Evolutionary conservation across 352 stramenopile genomes (phyloP).

Genomic region (Globisporangium sylvaticum): DNA sequence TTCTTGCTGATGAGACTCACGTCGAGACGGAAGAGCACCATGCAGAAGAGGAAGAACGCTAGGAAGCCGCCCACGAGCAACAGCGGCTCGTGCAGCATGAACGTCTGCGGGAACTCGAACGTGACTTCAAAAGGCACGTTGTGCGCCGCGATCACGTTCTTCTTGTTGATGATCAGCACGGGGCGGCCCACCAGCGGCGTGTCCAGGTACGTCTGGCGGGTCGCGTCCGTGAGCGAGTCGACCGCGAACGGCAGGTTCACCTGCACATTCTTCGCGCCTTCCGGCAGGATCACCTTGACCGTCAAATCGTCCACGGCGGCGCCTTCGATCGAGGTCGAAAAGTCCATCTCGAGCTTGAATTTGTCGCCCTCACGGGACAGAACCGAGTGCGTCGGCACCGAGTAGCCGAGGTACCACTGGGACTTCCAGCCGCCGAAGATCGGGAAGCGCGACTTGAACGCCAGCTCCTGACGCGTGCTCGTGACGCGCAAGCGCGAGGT

Average conservation of each 20-base stretch:
- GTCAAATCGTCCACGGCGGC: constrained; percentile 82
- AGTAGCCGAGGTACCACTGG: constrained; percentile 88
- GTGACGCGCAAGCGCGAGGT: constrained; percentile 67
- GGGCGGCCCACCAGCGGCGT: constrained; percentile 71
- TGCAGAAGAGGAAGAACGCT: constrained; percentile 82
- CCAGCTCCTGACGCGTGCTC: constrained; percentile 54
- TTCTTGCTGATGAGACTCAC: constrained; percentile 52
- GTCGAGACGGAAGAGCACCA: constrained; percentile 81
- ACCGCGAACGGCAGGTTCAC: constrained; percentile 73
- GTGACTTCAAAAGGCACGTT: constrained; percentile 85
- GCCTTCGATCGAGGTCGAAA: constrained; percentile 78
- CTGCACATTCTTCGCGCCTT: constrained; percentile 78
- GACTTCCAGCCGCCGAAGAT: constrained; percentile 89
- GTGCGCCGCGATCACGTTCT: constrained; percentile 81
- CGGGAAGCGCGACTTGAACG: constrained; percentile 83
- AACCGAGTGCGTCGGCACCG: constrained; percentile 76
- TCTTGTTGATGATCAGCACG: constrained; percentile 78
- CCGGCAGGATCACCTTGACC: constrained; percentile 85
- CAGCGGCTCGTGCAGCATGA: constrained; percentile 86
- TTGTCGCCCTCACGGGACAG: constrained; percentile 54
- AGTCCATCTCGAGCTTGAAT: constrained; percentile 85
- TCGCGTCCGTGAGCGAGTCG: constrained; percentile 51
- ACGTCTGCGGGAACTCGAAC: constrained; percentile 75
- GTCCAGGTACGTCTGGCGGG: constrained; percentile 83
- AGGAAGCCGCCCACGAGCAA: constrained; percentile 84